Evolutionary conservation across 2,329 filamentous ascomycete species (phyloP).

Genomic region (Lecanosticta acicola): DNA sequence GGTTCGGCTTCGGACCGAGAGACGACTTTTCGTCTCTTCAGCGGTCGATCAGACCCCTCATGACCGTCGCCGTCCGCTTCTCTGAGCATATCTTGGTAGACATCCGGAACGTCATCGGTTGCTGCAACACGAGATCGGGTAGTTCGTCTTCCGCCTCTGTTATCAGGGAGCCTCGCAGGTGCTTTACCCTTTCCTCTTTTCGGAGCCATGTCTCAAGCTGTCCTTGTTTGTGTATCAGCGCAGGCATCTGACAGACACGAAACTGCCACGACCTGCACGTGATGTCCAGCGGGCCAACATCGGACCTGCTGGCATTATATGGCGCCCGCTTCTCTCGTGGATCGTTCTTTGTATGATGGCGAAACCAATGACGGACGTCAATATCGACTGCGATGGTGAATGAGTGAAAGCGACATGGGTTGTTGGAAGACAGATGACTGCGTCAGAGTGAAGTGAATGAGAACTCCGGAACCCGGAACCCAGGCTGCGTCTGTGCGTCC

Average conservation of each 20-base stretch:
- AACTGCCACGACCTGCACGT: constrained; percentile 1
- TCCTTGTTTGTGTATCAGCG: neutral
- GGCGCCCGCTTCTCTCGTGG: neutral
- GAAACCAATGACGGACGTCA: no score
- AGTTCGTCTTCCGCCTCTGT: no score
- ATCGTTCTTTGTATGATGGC: no score
- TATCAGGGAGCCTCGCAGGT: no score
- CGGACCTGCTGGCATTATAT: neutral
- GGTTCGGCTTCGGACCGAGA: neutral
- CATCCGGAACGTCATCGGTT: constrained; percentile 16
- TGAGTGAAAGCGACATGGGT: no score
- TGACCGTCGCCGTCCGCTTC: constrained; percentile 20
- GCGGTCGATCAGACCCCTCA: constrained; percentile 17
- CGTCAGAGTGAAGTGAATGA: neutral
- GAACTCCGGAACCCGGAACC: neutral
- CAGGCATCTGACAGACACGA: neutral
- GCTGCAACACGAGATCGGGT: constrained; percentile 9
- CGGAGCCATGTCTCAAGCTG: constrained; percentile 23
- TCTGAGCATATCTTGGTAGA: constrained; percentile 28
- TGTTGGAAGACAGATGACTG: neutral
- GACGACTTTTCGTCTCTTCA: constrained; percentile 25
- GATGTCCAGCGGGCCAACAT: neutral
- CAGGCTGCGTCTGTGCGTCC: neutral
- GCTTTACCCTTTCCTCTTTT: constrained; percentile 27
- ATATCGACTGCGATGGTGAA: no score